Evolutionary conservation across 495 filamentous ascomycete species (phyloP), one percentile per base, ranked within the genome.

Genomic region (Apodospora peruviana): DNA sequence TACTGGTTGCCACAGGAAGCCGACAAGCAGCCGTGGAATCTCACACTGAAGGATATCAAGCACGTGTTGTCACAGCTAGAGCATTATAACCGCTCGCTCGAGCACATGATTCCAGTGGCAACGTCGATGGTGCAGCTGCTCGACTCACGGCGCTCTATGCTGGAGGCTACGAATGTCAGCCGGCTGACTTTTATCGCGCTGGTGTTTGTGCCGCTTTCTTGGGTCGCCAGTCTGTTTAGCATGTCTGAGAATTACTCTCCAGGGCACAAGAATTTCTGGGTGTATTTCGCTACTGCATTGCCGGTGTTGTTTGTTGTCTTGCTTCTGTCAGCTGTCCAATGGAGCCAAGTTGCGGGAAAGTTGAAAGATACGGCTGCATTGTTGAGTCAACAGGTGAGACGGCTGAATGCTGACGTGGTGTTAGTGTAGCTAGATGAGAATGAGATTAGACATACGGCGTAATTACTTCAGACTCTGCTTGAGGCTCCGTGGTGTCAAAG

Each of bases 131-230:
- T 50, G 21, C 39, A 43, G 40, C 39, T 50, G 24, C 47, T 45
- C 36, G 48, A 51, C 20, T 39, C 40, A 24, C 38, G 47, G 11
- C 48, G 42, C 48, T 44, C 17, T 18, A 45, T 51, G 40, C 18
- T 43, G 5, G 64, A 69, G 43, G 51, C 68, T 17, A 50, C 58
- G 22, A 63, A 65, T 36, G 61, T 70, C 20, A 64, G 47, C 14
- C 55, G 65, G 18, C 38, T 71, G 25, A 71, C 69, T 7, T 47
- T 56, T 27, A 53, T 70, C 11, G 64, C 66, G 8, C 48, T 71
- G 14, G 38, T 70, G 5, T 72, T 72, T 41, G 55, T 72, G n/a
- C 67, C 66, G 27, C 45, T 66, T 41, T 59, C 55, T 0, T 70
- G 58, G 43, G 61, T 69, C 3, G 47, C 69, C 4, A 60, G 62